Base-by-base conservation (phyloP, 768 basidiomycete species). In the Tubosaeta sp. region DNA sequence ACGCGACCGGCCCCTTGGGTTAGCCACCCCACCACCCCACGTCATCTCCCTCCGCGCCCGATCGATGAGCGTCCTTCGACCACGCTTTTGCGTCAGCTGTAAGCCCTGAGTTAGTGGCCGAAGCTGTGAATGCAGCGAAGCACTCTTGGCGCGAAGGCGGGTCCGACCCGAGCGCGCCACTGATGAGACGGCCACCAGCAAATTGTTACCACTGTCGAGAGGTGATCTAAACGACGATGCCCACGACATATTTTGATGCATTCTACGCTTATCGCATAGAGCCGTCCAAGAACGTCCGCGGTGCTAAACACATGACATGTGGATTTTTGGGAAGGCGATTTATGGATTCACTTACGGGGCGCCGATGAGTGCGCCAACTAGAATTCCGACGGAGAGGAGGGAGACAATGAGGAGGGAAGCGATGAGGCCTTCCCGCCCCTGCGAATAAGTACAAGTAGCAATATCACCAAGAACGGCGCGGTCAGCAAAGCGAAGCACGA, bases 311-410 rank as follows among this genome's bases (percentile, higher is more conserved):
- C n/a, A 41, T 43, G 25, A 16, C 43, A 42, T 29, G 44, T 53
- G 37, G 59, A 32, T 6, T 8, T 1, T 5, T 3, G n/a, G 22
- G 11, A 12, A 8, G 50, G 13, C 27, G 12, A 27, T 19, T 48
- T 32, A 14, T n/a, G 13, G 43, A 16, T 27, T 54, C 41, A 75
- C 81, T 57, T 59, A 83, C 79, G 77, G 74, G 41, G 85, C 84
- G 59, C 85, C 85, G 17, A 74, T 41, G 6, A 87, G 73, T 1
- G 81, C 79, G 38, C 87, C 87, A 35, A 77, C 64, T 25, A 87
- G 72, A 0, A 85, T 86, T 13, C 87, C 87, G 57, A 88, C 84
- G 12, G 76, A 79, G n/a, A 88, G 74, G 25, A 88, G 68, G n/a
- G 78, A 29, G 27, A 88, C 86, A 55, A n/a, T n/a, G n/a, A n/a